Conservation (phyloP, 495 filamentous ascomycete genomes). For the Tuber magnatum region DNA sequence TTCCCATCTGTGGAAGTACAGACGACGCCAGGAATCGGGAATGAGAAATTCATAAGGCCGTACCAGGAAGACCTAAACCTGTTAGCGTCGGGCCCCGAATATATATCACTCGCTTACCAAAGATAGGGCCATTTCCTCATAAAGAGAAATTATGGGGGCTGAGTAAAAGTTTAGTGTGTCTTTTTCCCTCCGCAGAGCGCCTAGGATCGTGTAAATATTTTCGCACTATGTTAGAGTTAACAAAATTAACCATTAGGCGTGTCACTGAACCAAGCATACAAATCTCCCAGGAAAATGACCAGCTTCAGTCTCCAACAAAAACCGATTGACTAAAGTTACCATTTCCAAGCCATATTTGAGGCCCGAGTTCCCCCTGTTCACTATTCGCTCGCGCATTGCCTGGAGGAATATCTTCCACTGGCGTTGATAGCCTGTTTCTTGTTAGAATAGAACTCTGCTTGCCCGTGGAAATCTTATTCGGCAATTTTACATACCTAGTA, state of each 20-base stretch:
- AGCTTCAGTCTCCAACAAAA: neutral
- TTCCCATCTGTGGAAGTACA: conserved; percentile 4
- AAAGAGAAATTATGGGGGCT: conserved; percentile 2
- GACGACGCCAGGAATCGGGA: conserved; percentile 3
- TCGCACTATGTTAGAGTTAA: conserved; percentile 10
- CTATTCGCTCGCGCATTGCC: too few species aligned
- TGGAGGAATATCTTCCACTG: neutral
- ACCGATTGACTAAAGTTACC: neutral
- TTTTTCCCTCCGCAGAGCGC: neutral
- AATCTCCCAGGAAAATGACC: conserved; percentile 11
- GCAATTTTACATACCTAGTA: conserved; percentile 2
- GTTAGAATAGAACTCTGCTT: neutral
- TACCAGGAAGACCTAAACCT: conserved; percentile 5
- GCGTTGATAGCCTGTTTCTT: conserved; percentile 6
- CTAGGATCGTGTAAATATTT: conserved; percentile 7
- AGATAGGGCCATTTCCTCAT: conserved; percentile 11
- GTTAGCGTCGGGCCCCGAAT: neutral
- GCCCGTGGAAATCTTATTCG: neutral
- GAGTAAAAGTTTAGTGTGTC: conserved; percentile 9
- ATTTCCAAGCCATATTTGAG: neutral
- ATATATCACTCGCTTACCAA: neutral
- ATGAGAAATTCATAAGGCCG: conserved; percentile 13
- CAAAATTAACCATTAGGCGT: too few species aligned
- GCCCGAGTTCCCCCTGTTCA: neutral
- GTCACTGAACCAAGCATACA: neutral